These are phyloP conservation scores for Mycena vulgaris DNA, from an alignment of 768 basidiomycete species.

Conservation along the genomic window DNA sequence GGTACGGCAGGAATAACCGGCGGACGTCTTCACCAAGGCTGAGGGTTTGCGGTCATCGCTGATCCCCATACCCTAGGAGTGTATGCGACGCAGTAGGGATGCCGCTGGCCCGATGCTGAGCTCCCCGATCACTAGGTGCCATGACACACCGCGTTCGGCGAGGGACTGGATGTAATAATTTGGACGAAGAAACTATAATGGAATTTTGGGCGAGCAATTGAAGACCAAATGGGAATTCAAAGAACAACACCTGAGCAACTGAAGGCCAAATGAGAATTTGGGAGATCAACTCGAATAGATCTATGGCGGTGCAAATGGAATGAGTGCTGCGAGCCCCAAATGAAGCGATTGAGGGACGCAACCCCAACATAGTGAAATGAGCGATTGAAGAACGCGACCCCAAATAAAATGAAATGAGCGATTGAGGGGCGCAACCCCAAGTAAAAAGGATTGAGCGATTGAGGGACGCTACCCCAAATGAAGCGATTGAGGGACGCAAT, in stretches of 20 bases:
- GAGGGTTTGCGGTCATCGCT: neutral
- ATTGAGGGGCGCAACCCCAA: neutral
- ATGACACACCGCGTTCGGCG: constrained; percentile 1
- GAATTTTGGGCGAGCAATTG: no score
- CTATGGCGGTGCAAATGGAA: neutral
- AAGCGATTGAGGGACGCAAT: neutral
- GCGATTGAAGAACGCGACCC: neutral
- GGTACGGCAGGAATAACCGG: neutral
- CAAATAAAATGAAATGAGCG: neutral
- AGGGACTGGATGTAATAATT: neutral
- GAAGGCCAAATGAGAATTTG: no score
- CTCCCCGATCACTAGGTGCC: neutral
- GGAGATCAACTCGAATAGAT: no score
- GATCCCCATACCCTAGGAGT: neutral
- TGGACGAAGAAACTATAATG: no score
- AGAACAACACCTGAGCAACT: no score
- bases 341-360: constrained; percentile 1
- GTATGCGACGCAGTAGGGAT: constrained; percentile 1
- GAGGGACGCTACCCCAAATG: neutral
- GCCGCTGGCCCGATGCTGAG: neutral
- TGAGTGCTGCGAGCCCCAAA: no score
- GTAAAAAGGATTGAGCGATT: neutral
- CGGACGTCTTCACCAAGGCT: neutral
- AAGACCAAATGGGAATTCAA: no score
- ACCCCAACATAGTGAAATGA: neutral